Conservation (phyloP, 1,284 basidiomycete species). For the Ceratobasidium sp. region DNA sequence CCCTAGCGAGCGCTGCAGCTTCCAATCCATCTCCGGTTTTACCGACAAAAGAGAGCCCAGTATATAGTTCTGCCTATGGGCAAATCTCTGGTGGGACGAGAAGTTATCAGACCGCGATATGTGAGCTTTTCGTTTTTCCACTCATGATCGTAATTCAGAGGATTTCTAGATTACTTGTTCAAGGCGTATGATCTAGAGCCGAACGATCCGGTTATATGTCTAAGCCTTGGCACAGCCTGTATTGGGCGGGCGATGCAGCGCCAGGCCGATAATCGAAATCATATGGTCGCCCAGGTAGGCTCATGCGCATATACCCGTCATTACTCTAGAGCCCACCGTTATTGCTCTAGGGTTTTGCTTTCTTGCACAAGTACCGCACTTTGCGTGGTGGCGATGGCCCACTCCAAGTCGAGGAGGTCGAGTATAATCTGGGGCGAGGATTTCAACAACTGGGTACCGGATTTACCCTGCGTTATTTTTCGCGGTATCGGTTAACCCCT, state of each 20-base stretch:
- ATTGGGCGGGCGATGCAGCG: constrained; percentile 91
- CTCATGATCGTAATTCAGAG: constrained; percentile 14
- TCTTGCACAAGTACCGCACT: constrained; percentile 80
- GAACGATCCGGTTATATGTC: constrained; percentile 86
- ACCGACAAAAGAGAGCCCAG: constrained; percentile 81
- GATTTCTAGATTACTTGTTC: constrained; percentile 81
- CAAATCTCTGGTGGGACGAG: constrained; percentile 86
- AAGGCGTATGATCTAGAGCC: constrained; percentile 88
- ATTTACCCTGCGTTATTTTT: not conserved
- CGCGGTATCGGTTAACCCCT: constrained; percentile 5
- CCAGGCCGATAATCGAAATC: constrained; percentile 94
- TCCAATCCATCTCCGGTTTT: constrained; percentile 54
- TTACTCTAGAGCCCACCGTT: constrained; percentile 10
- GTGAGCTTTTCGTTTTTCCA: constrained; percentile 64
- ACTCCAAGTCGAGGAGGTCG: constrained; percentile 76
- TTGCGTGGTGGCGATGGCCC: constrained; percentile 62
- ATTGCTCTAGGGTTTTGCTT: constrained; percentile 76
- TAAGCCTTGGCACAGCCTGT: constrained; percentile 85
- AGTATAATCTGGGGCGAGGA: constrained; percentile 91
- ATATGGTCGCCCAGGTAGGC: constrained; percentile 79
- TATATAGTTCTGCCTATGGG: constrained; percentile 85
- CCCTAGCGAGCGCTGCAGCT: constrained; percentile 50
- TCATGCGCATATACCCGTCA: not conserved
- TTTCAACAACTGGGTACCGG: constrained; percentile 88
- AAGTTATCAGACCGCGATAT: constrained; percentile 91